Evolutionary conservation across 179 eudicot species (phyloP), one percentile per base, ranked within the genome.

Genomic region (Actinidia polygama): DNA sequence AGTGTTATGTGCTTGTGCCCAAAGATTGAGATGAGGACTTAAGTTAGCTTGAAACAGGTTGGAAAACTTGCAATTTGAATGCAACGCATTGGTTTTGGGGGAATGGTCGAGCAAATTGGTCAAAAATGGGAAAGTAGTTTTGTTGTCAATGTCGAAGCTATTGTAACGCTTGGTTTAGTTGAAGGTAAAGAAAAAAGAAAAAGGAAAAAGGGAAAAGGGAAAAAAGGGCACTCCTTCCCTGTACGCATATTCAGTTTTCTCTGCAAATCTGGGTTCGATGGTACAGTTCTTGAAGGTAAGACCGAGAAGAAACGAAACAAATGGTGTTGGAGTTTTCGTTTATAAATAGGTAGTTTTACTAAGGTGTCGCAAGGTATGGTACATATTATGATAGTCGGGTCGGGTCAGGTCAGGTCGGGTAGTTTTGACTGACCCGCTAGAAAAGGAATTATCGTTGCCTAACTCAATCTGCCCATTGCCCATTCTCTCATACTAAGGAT

Each of bases 11-110:
- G n/a, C n/a, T n/a, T n/a, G n/a, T n/a, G 36, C 36, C 36, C 36
- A 30, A 30, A 30, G 36, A 30, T 11, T 8, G 5, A 23, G 61
- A 53, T 24, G 36, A 12, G 61, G 61, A 24, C 61, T 53, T 36
- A 0, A 50, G n/a, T 73, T 26, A 5, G 14, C 18, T 72, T 50
- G 10, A 19, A 70, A 70, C 74, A 3, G 59, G 77, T 14, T 51
- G 77, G 77, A 51, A 40, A 66, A 19, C 30, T 8, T 7, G 2
- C 50, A n/a, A 12, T 49, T 51, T 19, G 18, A 72, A n/a, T n/a
- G 74, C 74, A 26, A 67, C 30, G 44, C 36, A 8, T 44, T 70
- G 73, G 44, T 69, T 69, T 21, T 24, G 77, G 44, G 77, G 44
- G 51, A 14, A 49, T 73, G 77, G 23, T 30, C 36, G 36, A 30